phyloP scores from a whole-genome alignment of 2,329 filamentous ascomycete species.

The Lojkania enalia region DNA sequence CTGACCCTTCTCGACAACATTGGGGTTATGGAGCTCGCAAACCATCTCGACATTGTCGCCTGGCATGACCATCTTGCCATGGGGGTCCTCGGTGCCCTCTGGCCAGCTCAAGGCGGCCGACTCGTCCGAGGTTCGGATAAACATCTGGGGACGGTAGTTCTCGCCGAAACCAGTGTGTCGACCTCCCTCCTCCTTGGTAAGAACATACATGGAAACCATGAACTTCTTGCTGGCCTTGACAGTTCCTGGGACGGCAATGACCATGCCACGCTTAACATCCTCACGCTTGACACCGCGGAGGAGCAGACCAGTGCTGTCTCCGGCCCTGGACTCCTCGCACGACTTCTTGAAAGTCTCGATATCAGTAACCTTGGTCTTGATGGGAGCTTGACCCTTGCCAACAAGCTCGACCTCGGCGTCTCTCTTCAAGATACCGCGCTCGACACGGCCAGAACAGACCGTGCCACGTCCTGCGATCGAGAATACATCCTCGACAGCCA shows the following conservation, averaged over 20 bases:
- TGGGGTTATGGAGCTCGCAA: constrained; percentile 78
- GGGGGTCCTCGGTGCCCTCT: constrained; percentile 73
- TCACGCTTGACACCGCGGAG: constrained; percentile 96
- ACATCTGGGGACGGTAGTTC: constrained; percentile 98
- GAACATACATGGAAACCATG: constrained; percentile 92
- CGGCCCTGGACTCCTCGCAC: constrained; percentile 92
- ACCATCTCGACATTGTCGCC: constrained; percentile 99
- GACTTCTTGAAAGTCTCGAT: constrained; percentile 99
- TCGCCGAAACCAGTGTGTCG: constrained; percentile 93
- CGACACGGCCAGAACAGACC: constrained; percentile 93
- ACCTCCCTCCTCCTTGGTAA: constrained; percentile 97
- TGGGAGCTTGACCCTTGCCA: constrained; percentile 76
- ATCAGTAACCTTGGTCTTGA: constrained; percentile 99
- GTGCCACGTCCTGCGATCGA: constrained; percentile 81
- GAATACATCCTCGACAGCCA: constrained; percentile 81
- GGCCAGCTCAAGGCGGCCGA: constrained; percentile 81
- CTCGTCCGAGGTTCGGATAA: constrained; percentile 84
- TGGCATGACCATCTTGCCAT: constrained; percentile 87
- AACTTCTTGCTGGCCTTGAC: constrained; percentile 90
- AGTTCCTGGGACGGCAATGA: constrained; percentile 79
- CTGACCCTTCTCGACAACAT: constrained; percentile 88
- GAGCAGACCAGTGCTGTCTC: constrained; percentile 97
- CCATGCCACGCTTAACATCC: constrained; percentile 93
- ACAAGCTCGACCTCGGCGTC: constrained; percentile 94
- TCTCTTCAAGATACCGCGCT: constrained; percentile 92